A percentile compares a stretch with the other conserved stretches of the same genome.
phyloP scores from a whole-genome alignment of 805 yeast genomes.

The Candida quercuum region DNA sequence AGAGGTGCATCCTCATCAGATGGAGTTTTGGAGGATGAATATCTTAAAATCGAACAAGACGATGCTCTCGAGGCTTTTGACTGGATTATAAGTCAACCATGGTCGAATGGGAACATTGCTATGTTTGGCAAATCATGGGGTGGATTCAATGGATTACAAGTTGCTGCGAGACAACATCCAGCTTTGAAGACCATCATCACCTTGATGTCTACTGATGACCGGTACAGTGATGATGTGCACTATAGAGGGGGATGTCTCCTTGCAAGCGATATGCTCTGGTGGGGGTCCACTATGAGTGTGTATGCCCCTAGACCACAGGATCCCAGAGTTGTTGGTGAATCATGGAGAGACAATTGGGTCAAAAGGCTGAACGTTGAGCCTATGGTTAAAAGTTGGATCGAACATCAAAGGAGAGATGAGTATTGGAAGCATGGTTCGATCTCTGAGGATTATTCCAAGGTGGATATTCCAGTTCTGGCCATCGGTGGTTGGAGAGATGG shows the following conservation, averaged over 20 bases:
- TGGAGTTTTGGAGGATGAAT: constrained; percentile 36
- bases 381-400: constrained; percentile 36
- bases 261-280: constrained; percentile 44
- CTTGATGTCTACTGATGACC: constrained; percentile 41
- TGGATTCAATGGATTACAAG: constrained; percentile 41
- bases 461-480: constrained; percentile 38
- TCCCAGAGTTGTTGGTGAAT: constrained; percentile 32
- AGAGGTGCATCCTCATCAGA: constrained; percentile 41
- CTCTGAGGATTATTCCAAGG: constrained; percentile 33
- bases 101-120: constrained; percentile 42
- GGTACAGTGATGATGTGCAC: constrained; percentile 45
- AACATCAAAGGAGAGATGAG: constrained; percentile 39
- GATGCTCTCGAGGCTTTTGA: constrained; percentile 38
- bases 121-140: constrained; percentile 49
- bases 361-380: constrained; percentile 34
- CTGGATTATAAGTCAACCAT: constrained; percentile 34
- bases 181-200: constrained; percentile 39
- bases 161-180: constrained; percentile 42
- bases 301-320: constrained; percentile 43
- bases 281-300: constrained; percentile 43
- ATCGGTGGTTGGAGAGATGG: constrained; percentile 47
- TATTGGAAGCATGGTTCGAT: constrained; percentile 46
- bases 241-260: constrained; percentile 41
- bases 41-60: constrained; percentile 37
- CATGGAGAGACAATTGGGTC: constrained; percentile 38